phyloP scores from a whole-genome alignment of 1,139 yeast genomes.

The Sugiyamaella sp. region DNA sequence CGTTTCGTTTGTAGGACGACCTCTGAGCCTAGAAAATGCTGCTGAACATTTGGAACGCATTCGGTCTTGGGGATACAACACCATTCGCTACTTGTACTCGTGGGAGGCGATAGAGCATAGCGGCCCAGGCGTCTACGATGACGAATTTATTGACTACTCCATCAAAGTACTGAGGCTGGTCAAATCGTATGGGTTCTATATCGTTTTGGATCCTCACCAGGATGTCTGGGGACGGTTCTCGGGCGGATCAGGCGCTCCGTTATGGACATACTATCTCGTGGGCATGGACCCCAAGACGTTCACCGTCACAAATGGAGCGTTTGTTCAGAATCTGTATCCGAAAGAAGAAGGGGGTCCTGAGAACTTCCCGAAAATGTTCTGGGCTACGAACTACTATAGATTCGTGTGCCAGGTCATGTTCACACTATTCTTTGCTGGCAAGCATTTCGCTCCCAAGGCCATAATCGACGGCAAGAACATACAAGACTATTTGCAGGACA shows the following conservation, averaged over 20 bases:
- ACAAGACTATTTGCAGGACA: slow-evolving; percentile 70
- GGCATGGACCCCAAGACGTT: slow-evolving; percentile 81
- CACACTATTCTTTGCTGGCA: slow-evolving; percentile 82
- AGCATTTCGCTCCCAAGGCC: slow-evolving; percentile 66
- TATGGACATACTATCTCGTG: slow-evolving; percentile 96
- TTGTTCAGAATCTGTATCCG: slow-evolving; percentile 59
- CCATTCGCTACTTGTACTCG: slow-evolving; percentile 73
- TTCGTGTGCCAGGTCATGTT: slow-evolving; percentile 82
- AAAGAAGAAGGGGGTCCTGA: slow-evolving; percentile 43
- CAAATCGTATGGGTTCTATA: slow-evolving; percentile 68
- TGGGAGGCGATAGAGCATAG: slow-evolving; percentile 94
- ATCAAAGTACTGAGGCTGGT: slow-evolving; percentile 61
- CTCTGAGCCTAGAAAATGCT: slow-evolving; percentile 76
- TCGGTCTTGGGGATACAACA: slow-evolving; percentile 80
- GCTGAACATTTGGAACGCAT: slow-evolving; percentile 67
- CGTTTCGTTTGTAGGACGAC: slow-evolving; percentile 80
- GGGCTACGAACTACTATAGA: slow-evolving; percentile 87
- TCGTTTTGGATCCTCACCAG: slow-evolving; percentile 87
- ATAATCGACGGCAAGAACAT: slow-evolving; percentile 67
- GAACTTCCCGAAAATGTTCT: slow-evolving; percentile 78
- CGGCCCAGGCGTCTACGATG: slow-evolving; percentile 86
- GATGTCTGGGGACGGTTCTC: slow-evolving; percentile 90
- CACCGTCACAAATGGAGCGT: slow-evolving; percentile 68
- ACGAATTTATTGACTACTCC: slow-evolving; percentile 72
- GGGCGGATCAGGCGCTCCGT: slow-evolving; percentile 97